Conservation (phyloP, 2,329 filamentous ascomycete species). For the Alternaria sp. region DNA sequence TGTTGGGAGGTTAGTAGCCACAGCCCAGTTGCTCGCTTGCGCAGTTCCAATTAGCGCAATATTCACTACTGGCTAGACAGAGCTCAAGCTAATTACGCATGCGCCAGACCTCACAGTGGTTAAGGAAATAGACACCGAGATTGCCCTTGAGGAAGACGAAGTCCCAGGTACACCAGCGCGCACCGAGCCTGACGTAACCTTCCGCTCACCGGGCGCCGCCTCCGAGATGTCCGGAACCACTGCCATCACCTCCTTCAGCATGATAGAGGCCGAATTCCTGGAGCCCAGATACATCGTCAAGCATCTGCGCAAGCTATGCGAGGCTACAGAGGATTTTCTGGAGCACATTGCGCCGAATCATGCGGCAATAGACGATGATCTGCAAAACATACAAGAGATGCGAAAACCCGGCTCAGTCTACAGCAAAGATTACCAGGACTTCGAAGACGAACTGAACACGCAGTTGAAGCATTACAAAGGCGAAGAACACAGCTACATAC, state of each 20-base stretch:
- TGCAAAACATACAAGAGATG: conserved; percentile 34
- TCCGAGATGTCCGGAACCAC: conserved; percentile 57
- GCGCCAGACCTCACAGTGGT: conserved; percentile 42
- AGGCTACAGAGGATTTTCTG: conserved; percentile 36
- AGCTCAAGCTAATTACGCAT: conserved; percentile 15
- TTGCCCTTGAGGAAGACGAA: conserved; percentile 23
- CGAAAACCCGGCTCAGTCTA: conserved; percentile 47
- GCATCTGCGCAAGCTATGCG: conserved; percentile 48
- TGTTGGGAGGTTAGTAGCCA: conserved; percentile 36
- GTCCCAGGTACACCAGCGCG: conserved; percentile 31
- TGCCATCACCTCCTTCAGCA: conserved; percentile 54
- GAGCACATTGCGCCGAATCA: conserved; percentile 38
- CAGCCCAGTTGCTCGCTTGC: not conserved
- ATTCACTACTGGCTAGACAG: not conserved
- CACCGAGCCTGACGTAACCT: conserved; percentile 12
- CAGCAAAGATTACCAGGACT: conserved; percentile 47
- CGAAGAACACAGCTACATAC: conserved; percentile 52
- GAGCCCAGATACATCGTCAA: conserved; percentile 52
- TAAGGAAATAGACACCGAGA: conserved; percentile 38
- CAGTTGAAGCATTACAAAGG: conserved; percentile 46
- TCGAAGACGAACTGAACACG: conserved; percentile 40
- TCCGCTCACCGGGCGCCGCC: conserved; percentile 44
- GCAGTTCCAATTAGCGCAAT: not conserved
- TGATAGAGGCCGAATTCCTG: conserved; percentile 51
- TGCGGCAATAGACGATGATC: conserved; percentile 26